These are phyloP conservation scores for Croton setiger DNA, from an alignment of 441 rosid species.

Conservation along the genomic window DNA sequence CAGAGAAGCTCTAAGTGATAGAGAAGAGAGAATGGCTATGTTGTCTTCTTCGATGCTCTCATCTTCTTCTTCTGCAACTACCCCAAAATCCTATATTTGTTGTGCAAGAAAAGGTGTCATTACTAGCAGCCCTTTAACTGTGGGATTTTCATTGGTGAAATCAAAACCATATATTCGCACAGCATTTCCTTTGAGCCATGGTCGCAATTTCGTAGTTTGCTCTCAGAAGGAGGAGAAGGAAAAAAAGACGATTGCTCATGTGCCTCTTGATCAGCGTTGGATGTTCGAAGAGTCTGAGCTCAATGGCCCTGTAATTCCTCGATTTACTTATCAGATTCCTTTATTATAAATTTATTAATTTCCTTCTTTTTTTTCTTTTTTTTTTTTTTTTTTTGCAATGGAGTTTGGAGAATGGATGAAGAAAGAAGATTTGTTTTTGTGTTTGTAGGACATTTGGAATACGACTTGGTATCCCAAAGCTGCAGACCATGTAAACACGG, in stretches of 20 bases:
- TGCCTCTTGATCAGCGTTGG: conserved; percentile 83
- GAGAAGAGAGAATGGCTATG: conserved; percentile 40
- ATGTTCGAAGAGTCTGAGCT: conserved; percentile 80
- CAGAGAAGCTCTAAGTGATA: background rate
- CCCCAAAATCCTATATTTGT: conserved; percentile 20
- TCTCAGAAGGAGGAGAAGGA: conserved; percentile 43
- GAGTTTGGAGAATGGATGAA: background rate
- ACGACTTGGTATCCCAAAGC: conserved; percentile 94
- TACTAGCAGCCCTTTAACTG: conserved; percentile 31
- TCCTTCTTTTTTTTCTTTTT: no score
- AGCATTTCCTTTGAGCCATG: conserved; percentile 14
- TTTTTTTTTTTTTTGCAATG: background rate
- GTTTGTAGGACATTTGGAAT: conserved; percentile 85
- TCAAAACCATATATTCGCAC: conserved; percentile 29
- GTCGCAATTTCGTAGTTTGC: conserved; percentile 43
- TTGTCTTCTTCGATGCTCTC: conserved; percentile 34
- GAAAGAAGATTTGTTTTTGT: conserved; percentile 7
- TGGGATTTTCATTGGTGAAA: conserved; percentile 34
- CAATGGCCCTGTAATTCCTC: conserved; percentile 66
- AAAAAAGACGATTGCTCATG: conserved; percentile 30
- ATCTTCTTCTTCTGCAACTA: conserved; percentile 24
- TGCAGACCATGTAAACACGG: conserved; percentile 73
- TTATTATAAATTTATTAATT: no score
- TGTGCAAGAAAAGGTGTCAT: conserved; percentile 13
- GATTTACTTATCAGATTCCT: background rate